Percentiles rank a stretch among this genome's conserved stretches.
Conservation (phyloP, 441 rosid genomes). For the Gossypium trilobum region DNA sequence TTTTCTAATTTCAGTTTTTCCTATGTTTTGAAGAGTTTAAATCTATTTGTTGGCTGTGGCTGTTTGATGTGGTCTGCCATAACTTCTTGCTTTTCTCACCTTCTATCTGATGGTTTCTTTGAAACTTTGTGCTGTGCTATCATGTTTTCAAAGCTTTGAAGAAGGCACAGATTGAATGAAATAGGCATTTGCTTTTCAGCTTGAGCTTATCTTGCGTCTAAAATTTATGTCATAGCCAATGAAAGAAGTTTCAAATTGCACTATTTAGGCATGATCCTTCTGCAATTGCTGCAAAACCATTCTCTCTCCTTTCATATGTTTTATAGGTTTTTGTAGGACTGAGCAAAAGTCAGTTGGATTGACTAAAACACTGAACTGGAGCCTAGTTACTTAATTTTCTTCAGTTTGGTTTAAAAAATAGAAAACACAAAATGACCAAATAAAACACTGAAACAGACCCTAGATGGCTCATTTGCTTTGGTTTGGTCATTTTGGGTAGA, state of each 20-base stretch:
- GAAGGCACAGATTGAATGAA: neutral
- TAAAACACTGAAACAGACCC: neutral
- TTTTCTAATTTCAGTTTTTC: constrained; percentile 21
- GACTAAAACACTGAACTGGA: neutral
- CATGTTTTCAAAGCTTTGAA: neutral
- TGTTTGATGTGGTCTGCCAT: neutral
- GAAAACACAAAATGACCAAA: no score
- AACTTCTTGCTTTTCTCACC: neutral
- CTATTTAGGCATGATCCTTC: neutral
- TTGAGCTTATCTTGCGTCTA: neutral
- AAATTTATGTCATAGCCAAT: neutral
- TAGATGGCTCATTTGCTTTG: neutral
- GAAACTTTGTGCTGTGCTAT: neutral
- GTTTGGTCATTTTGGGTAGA: neutral
- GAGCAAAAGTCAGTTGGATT: neutral
- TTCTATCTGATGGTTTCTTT: neutral
- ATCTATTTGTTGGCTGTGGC: neutral
- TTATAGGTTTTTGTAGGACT: neutral
- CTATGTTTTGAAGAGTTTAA: neutral
- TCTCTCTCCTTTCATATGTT: neutral
- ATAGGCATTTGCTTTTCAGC: neutral
- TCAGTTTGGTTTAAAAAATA: neutral
- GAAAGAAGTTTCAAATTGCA: neutral
- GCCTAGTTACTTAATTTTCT: neutral
- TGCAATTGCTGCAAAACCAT: neutral